A percentile compares a stretch with the other conserved stretches of the same genome.
Conservation (phyloP, 805 yeast species). For the Metschnikowia hibisci region DNA sequence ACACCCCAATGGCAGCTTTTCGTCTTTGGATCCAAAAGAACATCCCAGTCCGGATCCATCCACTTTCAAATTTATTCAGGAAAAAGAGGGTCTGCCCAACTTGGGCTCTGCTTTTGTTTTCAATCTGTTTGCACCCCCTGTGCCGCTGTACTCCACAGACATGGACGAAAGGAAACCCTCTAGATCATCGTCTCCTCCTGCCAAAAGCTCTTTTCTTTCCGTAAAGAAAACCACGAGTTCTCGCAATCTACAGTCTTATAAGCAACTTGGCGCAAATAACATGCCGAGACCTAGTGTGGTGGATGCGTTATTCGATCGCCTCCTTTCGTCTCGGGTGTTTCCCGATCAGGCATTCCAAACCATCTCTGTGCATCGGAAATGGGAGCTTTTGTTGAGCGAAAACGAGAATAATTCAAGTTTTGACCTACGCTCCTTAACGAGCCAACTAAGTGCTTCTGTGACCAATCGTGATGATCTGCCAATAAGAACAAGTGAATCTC, state of each 20-base stretch:
- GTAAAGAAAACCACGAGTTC: conserved; percentile 4
- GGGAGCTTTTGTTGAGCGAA: conserved; percentile 43
- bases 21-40: conserved; percentile 13
- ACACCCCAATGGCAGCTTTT: conserved; percentile 10
- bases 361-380: conserved; percentile 35
- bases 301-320: conserved; percentile 35
- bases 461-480: conserved; percentile 1
- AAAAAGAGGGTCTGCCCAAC: neutral
- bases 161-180: neutral
- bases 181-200: neutral
- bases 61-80: neutral
- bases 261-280: conserved; percentile 29
- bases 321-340: conserved; percentile 36
- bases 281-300: conserved; percentile 36
- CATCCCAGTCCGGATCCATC: neutral
- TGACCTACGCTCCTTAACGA: conserved; percentile 27
- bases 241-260: conserved; percentile 31
- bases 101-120: conserved; percentile 1
- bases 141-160: conserved; percentile 1
- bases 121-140: conserved; percentile 4
- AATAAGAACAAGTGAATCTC: neutral
- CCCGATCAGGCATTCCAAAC: conserved; percentile 32
- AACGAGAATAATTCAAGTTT: conserved; percentile 36
- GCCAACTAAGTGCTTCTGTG: conserved; percentile 7
- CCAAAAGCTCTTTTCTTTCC: conserved; percentile 2